Conservation (phyloP, 495 filamentous ascomycete genomes). For the Xylaria flabelliformis region DNA sequence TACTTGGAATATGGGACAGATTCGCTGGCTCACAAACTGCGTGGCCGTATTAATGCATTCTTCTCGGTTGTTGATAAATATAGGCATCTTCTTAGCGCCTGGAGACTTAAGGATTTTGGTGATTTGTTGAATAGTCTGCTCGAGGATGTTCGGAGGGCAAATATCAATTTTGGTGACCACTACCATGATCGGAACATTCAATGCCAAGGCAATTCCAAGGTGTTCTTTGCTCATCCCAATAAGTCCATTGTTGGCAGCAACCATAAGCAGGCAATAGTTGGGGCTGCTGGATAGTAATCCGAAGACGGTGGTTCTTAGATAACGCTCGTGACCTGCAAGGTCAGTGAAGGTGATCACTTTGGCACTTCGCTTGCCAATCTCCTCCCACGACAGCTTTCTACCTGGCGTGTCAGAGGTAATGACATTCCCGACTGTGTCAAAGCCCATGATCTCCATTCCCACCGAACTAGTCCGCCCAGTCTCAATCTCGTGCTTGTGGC, state of each 20-base stretch:
- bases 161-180: conserved; percentile 99
- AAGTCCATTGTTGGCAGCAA: conserved; percentile 95
- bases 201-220: conserved; percentile 88
- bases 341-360: conserved; percentile 99
- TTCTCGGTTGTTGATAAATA: conserved; percentile 90
- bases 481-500: conserved; percentile 97
- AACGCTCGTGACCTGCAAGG: conserved; percentile 93
- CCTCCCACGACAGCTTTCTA: conserved; percentile 88
- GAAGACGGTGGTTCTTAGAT: conserved; percentile 95
- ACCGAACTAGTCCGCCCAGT: conserved; percentile 94
- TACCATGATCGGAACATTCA: conserved; percentile 98
- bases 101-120: conserved; percentile 91
- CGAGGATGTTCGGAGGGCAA: conserved; percentile 92
- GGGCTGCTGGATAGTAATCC: conserved; percentile 93
- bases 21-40: conserved; percentile 93
- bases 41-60: conserved; percentile 94
- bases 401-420: conserved; percentile 81
- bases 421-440: conserved; percentile 86
- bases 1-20: conserved; percentile 97
- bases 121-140: conserved; percentile 93
- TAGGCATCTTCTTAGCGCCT: conserved; percentile 94
- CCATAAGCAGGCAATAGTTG: conserved; percentile 98
- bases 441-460: conserved; percentile 99
- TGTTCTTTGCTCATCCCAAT: conserved; percentile 99
- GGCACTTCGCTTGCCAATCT: conserved; percentile 91